Conservation (phyloP, 768 basidiomycete species). For the Boletales sp. region DNA sequence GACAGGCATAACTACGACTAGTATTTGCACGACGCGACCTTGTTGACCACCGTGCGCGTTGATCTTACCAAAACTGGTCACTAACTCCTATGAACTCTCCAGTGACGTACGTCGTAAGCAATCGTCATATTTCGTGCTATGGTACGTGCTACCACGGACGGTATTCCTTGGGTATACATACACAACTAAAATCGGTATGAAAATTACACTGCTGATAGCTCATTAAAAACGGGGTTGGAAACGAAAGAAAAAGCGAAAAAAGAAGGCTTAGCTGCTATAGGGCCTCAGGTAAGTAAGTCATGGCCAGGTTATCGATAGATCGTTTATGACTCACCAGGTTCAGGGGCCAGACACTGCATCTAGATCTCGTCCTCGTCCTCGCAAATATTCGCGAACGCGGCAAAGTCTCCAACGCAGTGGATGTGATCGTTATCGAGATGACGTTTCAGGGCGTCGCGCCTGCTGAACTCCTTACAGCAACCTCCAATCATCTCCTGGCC, state of each 20-base stretch:
- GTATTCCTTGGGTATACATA: not conserved
- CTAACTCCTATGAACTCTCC: not conserved
- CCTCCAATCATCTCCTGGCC: constrained; percentile 34
- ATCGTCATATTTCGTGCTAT: constrained; percentile 9
- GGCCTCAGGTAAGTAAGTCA: not conserved
- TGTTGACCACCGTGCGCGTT: constrained; percentile 1
- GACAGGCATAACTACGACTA: constrained; percentile 10
- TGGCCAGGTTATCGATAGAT: not conserved
- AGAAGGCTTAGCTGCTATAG: too few species aligned
- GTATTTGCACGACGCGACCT: not conserved
- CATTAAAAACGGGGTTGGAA: constrained; percentile 1
- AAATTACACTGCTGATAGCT: constrained; percentile 6
- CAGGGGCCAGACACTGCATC: too few species aligned
- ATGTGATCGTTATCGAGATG: constrained; percentile 37
- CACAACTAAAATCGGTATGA: constrained; percentile 11
- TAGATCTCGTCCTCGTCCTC: constrained; percentile 19
- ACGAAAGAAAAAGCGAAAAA: constrained; percentile 4
- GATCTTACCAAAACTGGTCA: constrained; percentile 13
- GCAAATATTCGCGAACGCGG: constrained; percentile 23
- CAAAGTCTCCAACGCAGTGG: constrained; percentile 30
- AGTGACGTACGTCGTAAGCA: not conserved
- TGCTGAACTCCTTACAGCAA: constrained; percentile 36
- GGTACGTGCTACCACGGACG: constrained; percentile 10
- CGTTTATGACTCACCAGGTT: constrained; percentile 3
- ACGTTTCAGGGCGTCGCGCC: constrained; percentile 39